Base-by-base conservation (phyloP, 352 stramenopile species). In the Globisporangium abappressorium region DNA sequence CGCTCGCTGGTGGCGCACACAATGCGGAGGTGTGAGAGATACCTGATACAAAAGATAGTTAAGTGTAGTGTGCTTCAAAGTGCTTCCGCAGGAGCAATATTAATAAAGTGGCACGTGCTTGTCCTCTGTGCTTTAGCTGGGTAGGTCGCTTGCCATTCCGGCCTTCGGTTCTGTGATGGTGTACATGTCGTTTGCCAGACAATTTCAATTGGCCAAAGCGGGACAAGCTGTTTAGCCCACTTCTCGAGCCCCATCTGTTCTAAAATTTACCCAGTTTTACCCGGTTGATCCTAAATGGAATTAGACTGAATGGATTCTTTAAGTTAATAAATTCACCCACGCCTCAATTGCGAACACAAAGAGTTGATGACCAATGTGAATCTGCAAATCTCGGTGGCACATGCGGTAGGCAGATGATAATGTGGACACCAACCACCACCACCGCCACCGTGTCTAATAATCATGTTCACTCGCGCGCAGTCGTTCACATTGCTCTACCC, bases 241-340 rank as follows among this genome's bases (percentile, higher is more conserved):
- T 55, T 55, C 47, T 55, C 3, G 20, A 55, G 9, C 47, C 6
- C 7, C 47, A 14, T 55, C n/a, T 28, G n/a, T 2, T 24, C 12
- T 8, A 30, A 55, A 24, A 24, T 30, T 55, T 43, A 3, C 41
- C 41, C 14, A n/a, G 38, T 47, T 47, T 47, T 47, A n/a, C 41
- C 41, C 41, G 4, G 4, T n/a, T 47, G 41, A 47, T 47, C 14
- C 41, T 15, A 47, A 47, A n/a, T 47, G 41, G 41, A 30, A 11
- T 33, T 57, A 22, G 12, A n/a, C 55, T 61, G 55, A 61, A 33
- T 47, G 30, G 28, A 61, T 61, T 46, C 55, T 47, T 26, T 4
- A 46, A 61, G 5, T 46, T 43, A 12, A 61, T 61, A 61, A 47
- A 61, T 61, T 18, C 55, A 61, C 55, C 55, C 55, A 61, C 55